A percentile compares a stretch with the other conserved stretches of the same genome.
Evolutionary conservation across 495 filamentous ascomycete genomes (phyloP).

Genomic region (Lasiosphaeria miniovina): DNA sequence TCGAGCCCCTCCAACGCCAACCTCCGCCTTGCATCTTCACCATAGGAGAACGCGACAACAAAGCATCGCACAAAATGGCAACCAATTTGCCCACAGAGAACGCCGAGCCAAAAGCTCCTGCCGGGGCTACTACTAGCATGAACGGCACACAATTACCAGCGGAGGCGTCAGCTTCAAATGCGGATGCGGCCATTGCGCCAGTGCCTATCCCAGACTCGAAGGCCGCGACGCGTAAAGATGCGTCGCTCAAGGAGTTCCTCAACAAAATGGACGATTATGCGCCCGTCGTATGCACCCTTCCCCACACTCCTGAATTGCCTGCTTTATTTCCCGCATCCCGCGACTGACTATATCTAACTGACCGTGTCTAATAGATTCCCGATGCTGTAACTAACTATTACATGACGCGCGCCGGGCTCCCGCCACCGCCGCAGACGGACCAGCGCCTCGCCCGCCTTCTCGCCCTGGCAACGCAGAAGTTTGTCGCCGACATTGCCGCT

Average conservation of each 20-base stretch:
- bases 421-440: constrained; percentile 82
- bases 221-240: constrained; percentile 78
- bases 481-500: constrained; percentile 94
- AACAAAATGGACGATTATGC: constrained; percentile 98
- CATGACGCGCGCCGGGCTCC: constrained; percentile 90
- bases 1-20: neutral
- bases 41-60: neutral
- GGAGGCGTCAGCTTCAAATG: constrained; percentile 1
- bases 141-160: constrained; percentile 17
- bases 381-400: constrained; percentile 98
- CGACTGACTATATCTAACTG: constrained; percentile 5
- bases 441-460: constrained; percentile 87
- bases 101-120: constrained; percentile 11
- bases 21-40: constrained; percentile 1
- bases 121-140: neutral
- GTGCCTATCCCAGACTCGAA: constrained; percentile 35
- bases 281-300: constrained; percentile 71
- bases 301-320: neutral
- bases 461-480: constrained; percentile 94
- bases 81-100: constrained; percentile 20
- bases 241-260: constrained; percentile 83
- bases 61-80: constrained; percentile 17
- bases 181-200: neutral
- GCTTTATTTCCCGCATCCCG: too few relatives aligned
- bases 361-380: constrained; percentile 65